Conservation (phyloP, 768 basidiomycete species). For the Lactarius vividus region DNA sequence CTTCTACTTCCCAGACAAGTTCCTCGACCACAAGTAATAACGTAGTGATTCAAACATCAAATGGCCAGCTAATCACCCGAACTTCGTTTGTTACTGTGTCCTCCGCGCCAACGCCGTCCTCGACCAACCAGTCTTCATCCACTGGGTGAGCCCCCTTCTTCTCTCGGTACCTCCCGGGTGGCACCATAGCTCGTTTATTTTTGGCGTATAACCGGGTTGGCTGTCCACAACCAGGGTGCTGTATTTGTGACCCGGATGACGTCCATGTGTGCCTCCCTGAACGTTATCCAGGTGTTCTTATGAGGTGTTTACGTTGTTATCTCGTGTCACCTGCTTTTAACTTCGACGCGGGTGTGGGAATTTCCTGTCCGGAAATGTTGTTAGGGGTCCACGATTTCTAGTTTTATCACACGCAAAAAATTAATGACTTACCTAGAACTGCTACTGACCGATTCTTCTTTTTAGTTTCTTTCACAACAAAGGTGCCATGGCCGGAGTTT, state of each 20-base stretch:
- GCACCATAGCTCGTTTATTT: background rate
- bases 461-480: constrained; percentile 61
- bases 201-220: background rate
- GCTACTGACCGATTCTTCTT: background rate
- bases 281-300: background rate
- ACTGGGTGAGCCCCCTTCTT: constrained; percentile 26
- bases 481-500: constrained; percentile 69
- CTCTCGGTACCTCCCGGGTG: background rate
- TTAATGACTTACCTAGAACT: background rate
- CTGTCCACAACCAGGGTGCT: background rate
- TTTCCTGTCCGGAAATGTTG: background rate
- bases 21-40: constrained; percentile 7
- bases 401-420: background rate
- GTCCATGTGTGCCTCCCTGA: background rate
- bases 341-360: background rate
- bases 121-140: background rate
- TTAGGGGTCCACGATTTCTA: background rate
- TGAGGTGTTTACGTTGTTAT: background rate
- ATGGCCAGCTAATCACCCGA: constrained; percentile 24
- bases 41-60: constrained; percentile 6
- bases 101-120: constrained; percentile 2
- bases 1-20: background rate
- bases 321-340: background rate
- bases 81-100: constrained; percentile 25
- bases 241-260: background rate